Conservation (phyloP, 2,329 filamentous ascomycete species). For the Helicocarpus griseus region DNA sequence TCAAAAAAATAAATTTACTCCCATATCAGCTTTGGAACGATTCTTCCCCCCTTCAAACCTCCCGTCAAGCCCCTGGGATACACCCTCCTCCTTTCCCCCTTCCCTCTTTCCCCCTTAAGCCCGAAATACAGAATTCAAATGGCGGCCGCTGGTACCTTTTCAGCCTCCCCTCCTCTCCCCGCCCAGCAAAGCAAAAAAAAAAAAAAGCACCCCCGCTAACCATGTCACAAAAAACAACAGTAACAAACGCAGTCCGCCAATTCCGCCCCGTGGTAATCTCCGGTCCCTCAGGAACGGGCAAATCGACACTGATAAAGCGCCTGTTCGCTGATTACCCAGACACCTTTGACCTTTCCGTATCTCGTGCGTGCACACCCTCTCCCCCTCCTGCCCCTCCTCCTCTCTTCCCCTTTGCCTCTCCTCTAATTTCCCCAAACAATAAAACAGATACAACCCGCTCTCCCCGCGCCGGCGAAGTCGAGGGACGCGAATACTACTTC, state of each 20-base stretch:
- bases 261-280: conserved; percentile 33
- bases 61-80: neutral
- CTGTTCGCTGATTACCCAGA: conserved; percentile 34
- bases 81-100: neutral
- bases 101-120: neutral
- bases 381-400: conserved; percentile 4
- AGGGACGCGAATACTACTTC: conserved; percentile 77
- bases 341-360: conserved; percentile 35
- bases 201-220: neutral
- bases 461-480: conserved; percentile 63
- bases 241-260: conserved; percentile 16
- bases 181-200: no score
- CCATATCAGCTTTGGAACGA: no score
- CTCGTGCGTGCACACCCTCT: conserved; percentile 20
- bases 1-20: no score
- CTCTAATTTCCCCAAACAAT: conserved; percentile 12
- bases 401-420: conserved; percentile 12
- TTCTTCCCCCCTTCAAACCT: no score
- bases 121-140: no score
- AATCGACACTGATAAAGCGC: conserved; percentile 33
- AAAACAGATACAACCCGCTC: conserved; percentile 63
- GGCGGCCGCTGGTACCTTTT: neutral
- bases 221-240: neutral
- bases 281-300: conserved; percentile 33
- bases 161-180: neutral